A percentile compares a stretch with the other conserved stretches of the same genome.
Evolutionary conservation across 73 alveolate species (phyloP).

Genomic region (Durusdinium trenchii): DNA sequence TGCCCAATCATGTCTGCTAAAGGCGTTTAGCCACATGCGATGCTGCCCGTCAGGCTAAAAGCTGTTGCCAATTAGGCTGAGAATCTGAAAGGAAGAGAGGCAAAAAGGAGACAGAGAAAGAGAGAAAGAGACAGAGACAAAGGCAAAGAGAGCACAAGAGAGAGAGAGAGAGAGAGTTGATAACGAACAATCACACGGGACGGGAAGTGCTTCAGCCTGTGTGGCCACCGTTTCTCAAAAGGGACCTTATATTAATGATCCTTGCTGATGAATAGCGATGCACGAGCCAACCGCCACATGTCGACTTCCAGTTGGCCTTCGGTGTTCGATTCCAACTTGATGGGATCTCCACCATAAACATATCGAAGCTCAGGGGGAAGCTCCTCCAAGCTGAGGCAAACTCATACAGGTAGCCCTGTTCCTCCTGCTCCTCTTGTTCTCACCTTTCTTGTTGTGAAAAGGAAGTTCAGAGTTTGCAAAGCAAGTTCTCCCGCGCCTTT

Average conservation of each 20-base stretch:
- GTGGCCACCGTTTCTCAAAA: too few relatives aligned
- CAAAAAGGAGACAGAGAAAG: too few relatives aligned
- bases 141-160: neutral
- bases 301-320: neutral
- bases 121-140: neutral
- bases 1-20: too few relatives aligned
- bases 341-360: conserved; percentile 89
- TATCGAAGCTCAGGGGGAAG: conserved; percentile 84
- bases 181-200: neutral
- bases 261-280: neutral
- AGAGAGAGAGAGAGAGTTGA: neutral
- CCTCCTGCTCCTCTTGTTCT: neutral
- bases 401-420: neutral
- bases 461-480: neutral
- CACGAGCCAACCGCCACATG: neutral
- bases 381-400: neutral
- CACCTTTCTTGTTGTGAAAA: neutral
- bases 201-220: neutral
- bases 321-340: conserved; percentile 48
- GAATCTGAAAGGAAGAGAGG: too few relatives aligned
- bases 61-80: too few relatives aligned
- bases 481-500: neutral
- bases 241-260: too few relatives aligned
- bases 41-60: too few relatives aligned
- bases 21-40: too few relatives aligned